Conservation (phyloP, 106 monocot genomes). For the Amphibolis antarctica region DNA sequence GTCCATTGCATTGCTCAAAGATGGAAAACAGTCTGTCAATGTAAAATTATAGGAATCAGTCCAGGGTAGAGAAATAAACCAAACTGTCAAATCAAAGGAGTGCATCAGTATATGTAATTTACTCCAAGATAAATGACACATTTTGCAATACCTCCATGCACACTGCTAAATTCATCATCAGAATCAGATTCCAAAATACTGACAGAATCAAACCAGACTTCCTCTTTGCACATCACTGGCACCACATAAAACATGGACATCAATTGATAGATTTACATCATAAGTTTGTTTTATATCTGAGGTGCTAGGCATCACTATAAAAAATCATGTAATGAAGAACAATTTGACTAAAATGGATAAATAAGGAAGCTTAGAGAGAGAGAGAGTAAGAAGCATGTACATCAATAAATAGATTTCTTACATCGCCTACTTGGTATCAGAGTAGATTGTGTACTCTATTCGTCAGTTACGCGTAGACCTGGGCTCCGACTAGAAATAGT, state of each 20-base stretch:
- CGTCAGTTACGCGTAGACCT: too few species aligned
- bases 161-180: conserved; percentile 69
- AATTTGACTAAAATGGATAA: too few species aligned
- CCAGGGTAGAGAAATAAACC: background rate
- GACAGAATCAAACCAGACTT: conserved; percentile 67
- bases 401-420: background rate
- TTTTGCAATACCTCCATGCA: conserved; percentile 45
- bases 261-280: background rate
- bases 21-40: conserved; percentile 37
- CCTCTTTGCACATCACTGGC: conserved; percentile 53
- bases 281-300: background rate
- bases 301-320: too few species aligned
- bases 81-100: too few species aligned
- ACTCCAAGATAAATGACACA: background rate
- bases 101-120: too few species aligned
- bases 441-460: too few species aligned
- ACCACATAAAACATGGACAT: background rate
- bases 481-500: too few species aligned
- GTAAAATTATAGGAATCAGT: background rate
- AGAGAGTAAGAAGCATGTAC: too few species aligned
- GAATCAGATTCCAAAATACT: conserved; percentile 70
- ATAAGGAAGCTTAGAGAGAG: too few species aligned
- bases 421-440: too few species aligned
- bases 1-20: conserved; percentile 35
- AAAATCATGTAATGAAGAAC: too few species aligned